Base-by-base conservation (phyloP, 768 basidiomycete species). In the Dictyophora rubrovolvata region DNA sequence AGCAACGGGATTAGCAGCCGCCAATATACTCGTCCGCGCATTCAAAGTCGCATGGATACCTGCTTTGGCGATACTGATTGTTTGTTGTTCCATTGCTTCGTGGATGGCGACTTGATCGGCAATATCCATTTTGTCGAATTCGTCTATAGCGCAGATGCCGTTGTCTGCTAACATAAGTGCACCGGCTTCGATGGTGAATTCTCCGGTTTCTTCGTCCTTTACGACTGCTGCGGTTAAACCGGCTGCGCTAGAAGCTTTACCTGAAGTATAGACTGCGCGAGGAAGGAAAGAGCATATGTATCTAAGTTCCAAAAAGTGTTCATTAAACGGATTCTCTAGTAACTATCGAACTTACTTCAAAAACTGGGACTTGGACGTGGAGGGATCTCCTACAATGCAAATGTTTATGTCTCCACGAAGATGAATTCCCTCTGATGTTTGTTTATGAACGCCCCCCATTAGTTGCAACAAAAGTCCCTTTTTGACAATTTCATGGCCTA, bases 1-100 rank as follows among this genome's bases (percentile, higher is more conserved):
- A 4, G 93, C 89, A n/a, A 97, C 78, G 6, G 96, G 96, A 72
- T 99, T 99, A 5, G 96, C 95, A 23, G 96, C 96, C 1, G 96
- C 96, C 22, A 99, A 83, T 63, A 99, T 98, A 4, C 92, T 94
- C 0, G 96, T 98, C 11, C 96, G 85, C 0, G 96, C 96, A 66
- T 99, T 99, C 56, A 99, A 79, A 0, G 96, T 99, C 0, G 96
- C 95, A 66, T 98, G 95, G 64, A 99, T 99, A 59, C 96, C 96
- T 1, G 96, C 96, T 70, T 99, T 99, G 47, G 96, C 96, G 63
- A 98, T 97, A 28, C 93, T 96, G 65, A 98, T 97, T 1, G 95
- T 98, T 74, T 97, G 94, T 74, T 98, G 95, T 84, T 98, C 95
- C 95, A 98, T 98, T 8, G 95, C 95, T 78, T 98, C 95, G 78